Base-by-base conservation (phyloP, 352 stramenopile genomes). In the Phytophthora pluvialis region DNA sequence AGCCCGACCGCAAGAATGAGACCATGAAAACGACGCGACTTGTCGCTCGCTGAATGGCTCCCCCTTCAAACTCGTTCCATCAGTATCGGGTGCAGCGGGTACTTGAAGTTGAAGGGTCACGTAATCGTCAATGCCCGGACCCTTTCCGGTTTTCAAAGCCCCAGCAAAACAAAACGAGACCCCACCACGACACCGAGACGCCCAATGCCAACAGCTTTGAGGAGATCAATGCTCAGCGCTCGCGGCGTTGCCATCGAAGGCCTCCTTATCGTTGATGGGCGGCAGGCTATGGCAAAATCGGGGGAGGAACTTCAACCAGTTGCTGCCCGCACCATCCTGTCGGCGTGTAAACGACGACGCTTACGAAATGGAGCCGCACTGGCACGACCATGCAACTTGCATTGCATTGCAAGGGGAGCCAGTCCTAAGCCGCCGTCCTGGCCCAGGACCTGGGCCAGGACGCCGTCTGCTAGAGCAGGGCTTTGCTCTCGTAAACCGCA, bases 401-500 rank as follows among this genome's bases (percentile, higher is more conserved):
- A 21, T 21, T 21, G 21, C 21, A 21, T 21, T 21, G 21, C 21
- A 21, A 21, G 21, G 11, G 15, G 1, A 44, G 38, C 38, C 38
- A 13, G 38, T 44, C 38, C 38, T 44, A 44, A 44, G 38, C 15
- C 25, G 38, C 38, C 7, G 38, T 9, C 13, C 13, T 21, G 21
- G 36, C 35, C 21, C 21, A 21, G 9, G 33, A 13, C 33, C 33
- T 39, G 35, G 35, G n/a, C 21, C 21, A 21, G 21, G 21, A 21
- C 21, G 21, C 21, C 21, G 11, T 6, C 35, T 42, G 13, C 35
- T 18, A 9, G 11, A 42, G 8, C n/a, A 42, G 13, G 36, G 36
- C 18, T 13, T 26, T 44, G 38, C 11, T 7, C 33, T 62, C 32
- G 60, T 67, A 67, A 67, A 55, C 60, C 7, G 11, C 26, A 47